phyloP scores from a whole-genome alignment of 208 protist species.

The Jaenimonas drosophilae region DNA sequence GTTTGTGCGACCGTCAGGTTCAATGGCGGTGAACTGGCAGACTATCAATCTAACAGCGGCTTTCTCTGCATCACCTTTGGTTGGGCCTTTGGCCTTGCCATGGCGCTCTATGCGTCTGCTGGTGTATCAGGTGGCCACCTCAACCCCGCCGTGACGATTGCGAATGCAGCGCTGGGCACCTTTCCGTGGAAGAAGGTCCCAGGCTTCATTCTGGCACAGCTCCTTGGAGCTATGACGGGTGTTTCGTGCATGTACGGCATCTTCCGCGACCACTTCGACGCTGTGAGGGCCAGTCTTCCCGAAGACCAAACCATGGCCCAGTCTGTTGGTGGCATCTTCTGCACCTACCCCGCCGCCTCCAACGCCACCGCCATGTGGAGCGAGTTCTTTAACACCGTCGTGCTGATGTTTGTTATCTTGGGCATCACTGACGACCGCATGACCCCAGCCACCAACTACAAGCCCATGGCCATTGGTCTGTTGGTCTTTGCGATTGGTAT shows the following conservation, averaged over 20 bases:
- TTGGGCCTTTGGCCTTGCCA: constrained; percentile 25
- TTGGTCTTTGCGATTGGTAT: constrained; percentile 32
- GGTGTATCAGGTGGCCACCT: constrained; percentile 39
- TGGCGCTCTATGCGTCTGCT: constrained; percentile 28
- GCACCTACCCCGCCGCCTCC: constrained; percentile 24
- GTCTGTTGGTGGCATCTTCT: constrained; percentile 25
- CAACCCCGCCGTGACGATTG: constrained; percentile 40
- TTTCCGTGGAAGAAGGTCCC: constrained; percentile 42
- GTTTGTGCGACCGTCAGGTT: constrained; percentile 17
- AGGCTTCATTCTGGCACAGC: constrained; percentile 25
- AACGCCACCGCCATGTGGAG: constrained; percentile 19
- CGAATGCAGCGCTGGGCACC: constrained; percentile 18
- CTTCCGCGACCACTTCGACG: constrained; percentile 22
- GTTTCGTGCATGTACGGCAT: constrained; percentile 28
- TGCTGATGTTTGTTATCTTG: constrained; percentile 34
- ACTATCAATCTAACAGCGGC: constrained; percentile 5
- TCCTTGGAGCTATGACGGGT: constrained; percentile 22
- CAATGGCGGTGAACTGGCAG: not conserved
- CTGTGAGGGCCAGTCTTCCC: constrained; percentile 1
- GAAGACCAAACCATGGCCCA: constrained; percentile 14
- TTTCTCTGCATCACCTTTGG: constrained; percentile 29
- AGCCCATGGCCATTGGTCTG: constrained; percentile 29
- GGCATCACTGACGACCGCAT: constrained; percentile 29
- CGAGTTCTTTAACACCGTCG: constrained; percentile 29
- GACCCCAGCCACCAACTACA: constrained; percentile 20